phyloP scores from a whole-genome alignment of 1,139 yeast species.

The Suhomyces taliae region DNA sequence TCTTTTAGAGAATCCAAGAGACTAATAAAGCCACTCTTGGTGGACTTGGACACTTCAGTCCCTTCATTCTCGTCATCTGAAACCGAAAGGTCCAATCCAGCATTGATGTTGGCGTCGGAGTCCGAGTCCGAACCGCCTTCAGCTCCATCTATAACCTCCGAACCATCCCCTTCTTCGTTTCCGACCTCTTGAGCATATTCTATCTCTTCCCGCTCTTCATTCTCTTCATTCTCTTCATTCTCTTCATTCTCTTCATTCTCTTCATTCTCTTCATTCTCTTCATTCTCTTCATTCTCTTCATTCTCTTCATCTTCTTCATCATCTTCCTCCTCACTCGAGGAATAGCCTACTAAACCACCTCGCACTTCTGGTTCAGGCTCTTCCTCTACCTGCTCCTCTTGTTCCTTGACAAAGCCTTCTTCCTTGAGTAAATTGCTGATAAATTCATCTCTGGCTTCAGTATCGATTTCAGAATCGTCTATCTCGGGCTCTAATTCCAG shows the following conservation, averaged over 20 bases:
- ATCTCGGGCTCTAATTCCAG: conserved; percentile 5
- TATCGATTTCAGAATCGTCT: conserved; percentile 7
- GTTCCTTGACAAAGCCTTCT: conserved; percentile 17
- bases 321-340: conserved; percentile 12
- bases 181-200: neutral
- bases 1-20: conserved; percentile 26
- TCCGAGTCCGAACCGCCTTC: conserved; percentile 1
- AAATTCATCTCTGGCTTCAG: conserved; percentile 15
- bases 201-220: conserved; percentile 5
- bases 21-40: conserved; percentile 18
- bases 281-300: conserved; percentile 11
- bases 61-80: conserved; percentile 16
- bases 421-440: conserved; percentile 20
- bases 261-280: conserved; percentile 5
- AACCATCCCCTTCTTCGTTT: neutral
- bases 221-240: conserved; percentile 10
- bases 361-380: neutral
- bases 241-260: conserved; percentile 8
- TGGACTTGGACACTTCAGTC: neutral
- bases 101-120: conserved; percentile 2
- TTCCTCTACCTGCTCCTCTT: neutral
- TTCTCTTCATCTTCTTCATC: conserved; percentile 7
- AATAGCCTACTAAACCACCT: conserved; percentile 7
- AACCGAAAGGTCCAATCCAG: conserved; percentile 21
- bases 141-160: neutral